Evolutionary conservation across 2,329 filamentous ascomycete genomes (phyloP), one percentile per base, ranked within the genome.

Genomic region (Torrubiellomyces zombiae): DNA sequence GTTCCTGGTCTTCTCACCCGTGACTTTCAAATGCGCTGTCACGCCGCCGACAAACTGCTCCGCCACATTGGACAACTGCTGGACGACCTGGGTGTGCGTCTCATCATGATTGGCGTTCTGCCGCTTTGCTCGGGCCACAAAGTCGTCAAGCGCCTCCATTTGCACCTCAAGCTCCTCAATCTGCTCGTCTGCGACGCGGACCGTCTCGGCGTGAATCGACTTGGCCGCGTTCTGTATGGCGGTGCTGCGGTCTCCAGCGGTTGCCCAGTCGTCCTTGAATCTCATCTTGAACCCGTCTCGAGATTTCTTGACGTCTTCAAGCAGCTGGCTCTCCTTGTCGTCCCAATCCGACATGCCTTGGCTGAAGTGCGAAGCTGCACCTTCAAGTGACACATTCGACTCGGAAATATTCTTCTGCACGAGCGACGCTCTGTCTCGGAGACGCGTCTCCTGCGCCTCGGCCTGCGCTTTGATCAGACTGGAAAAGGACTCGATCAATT

Each of bases 101-200:
- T 71, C 61, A 45, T 89, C 75, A 43, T 92, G 82, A 11, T 61
- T 59, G 16, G 75, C 69, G 45, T 93, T 95, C 40, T 91, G 77
- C 2, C 67, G 68, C 31, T 75, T 71, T 24, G 91, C 83, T 16
- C 79, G 73, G 16, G 75, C 66, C 19, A 95, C 82, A 39, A 94
- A 93, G 36, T 86, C 80, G 40, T 95, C 86, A 6, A 98, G 64
- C 2, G 81, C 79, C 28, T 74, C 69, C 67, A 98, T 85, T 49
- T 95, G 82, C n/a, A 63, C 66, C 32, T 79, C 75, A 43, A 98
- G 76, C 37, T 92, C 80, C 28, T 68, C 65, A 55, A 91, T 79
- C 52, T 98, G 89, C 29, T 78, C 75, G 41, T 86, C 79, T 9
- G 95, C 85, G 29, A 91, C 86, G 6, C 75, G 75, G 16, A 93